These are phyloP conservation scores for Cryptococcus sp. DNA, from an alignment of 1,284 basidiomycete species.

Conservation along the genomic window DNA sequence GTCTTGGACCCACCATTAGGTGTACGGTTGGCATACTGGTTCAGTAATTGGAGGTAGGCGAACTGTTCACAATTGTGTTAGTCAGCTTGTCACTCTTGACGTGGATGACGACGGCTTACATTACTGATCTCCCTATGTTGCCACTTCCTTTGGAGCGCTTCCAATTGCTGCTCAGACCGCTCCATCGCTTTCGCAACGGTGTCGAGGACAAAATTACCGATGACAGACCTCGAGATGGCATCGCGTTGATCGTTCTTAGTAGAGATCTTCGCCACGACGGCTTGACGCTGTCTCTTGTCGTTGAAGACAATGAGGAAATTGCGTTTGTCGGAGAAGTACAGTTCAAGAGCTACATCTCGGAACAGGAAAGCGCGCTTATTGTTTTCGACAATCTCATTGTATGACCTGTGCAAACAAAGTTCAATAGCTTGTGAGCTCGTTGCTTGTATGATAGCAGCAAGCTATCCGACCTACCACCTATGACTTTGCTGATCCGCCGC, in stretches of 20 bases:
- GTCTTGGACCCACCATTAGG: slow-evolving; percentile 62
- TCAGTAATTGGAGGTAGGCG: slow-evolving; percentile 80
- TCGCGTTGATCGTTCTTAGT: slow-evolving; percentile 49
- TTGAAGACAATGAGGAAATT: slow-evolving; percentile 78
- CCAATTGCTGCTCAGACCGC: slow-evolving; percentile 50
- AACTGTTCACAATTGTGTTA: slow-evolving; percentile 59
- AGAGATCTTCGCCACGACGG: slow-evolving; percentile 63
- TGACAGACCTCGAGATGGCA: slow-evolving; percentile 42
- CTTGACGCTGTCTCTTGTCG: slow-evolving; percentile 66
- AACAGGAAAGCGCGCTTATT: slow-evolving; percentile 84
- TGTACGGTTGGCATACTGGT: slow-evolving; percentile 86
- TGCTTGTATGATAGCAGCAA: no score
- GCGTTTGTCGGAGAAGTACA: slow-evolving; percentile 85
- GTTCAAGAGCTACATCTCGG: slow-evolving; percentile 84
- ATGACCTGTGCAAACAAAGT: slow-evolving; percentile 61
- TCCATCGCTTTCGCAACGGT: slow-evolving; percentile 50
- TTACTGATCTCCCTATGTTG: slow-evolving; percentile 86
- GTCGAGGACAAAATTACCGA: slow-evolving; percentile 53
- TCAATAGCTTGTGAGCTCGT: slow-evolving; percentile 11
- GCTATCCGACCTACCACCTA: slow-evolving; percentile 63
- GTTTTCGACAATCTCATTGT: slow-evolving; percentile 73
- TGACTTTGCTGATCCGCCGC: slow-evolving; percentile 70
- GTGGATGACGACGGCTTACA: slow-evolving; percentile 55
- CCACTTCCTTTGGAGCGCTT: slow-evolving; percentile 64
- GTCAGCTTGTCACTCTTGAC: neutral